Percentiles rank a stretch among this genome's conserved stretches.
These are phyloP conservation scores for Dimargaris cristalligena DNA, from an alignment of 192 early-diverging fungal genomes.

Conservation along the genomic window DNA sequence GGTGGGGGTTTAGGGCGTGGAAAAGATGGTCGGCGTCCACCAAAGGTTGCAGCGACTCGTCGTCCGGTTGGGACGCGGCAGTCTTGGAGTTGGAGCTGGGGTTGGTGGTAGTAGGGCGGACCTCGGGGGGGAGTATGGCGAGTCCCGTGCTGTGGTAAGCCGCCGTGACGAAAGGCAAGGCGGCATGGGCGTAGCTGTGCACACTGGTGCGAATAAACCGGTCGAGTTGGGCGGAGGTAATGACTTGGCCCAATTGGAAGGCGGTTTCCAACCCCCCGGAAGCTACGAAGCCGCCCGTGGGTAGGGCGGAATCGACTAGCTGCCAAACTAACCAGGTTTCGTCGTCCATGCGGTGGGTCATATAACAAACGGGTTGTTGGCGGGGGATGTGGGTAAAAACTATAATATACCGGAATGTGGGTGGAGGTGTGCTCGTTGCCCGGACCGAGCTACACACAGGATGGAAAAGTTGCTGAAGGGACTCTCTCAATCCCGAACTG, in stretches of 20 bases:
- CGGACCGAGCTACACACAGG: too few species aligned
- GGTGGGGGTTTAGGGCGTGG: conserved; percentile 16
- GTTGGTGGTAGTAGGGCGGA: neutral
- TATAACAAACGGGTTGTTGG: too few species aligned
- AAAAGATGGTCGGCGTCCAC: conserved; percentile 10
- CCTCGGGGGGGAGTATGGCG: neutral
- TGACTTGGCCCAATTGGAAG: conserved; percentile 45
- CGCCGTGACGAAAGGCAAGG: conserved; percentile 46
- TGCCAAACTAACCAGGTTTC: conserved; percentile 64
- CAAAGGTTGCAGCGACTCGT: conserved; percentile 13
- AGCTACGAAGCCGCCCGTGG: conserved; percentile 89
- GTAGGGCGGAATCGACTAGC: conserved; percentile 82
- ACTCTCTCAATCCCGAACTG: too few species aligned
- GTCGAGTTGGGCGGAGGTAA: conserved; percentile 16
- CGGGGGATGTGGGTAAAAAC: too few species aligned
- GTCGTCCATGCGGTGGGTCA: too few species aligned
- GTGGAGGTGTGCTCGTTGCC: too few species aligned
- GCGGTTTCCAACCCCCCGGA: conserved; percentile 82
- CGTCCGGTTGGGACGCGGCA: conserved; percentile 1
- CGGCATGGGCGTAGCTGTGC: conserved; percentile 48
- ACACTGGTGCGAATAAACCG: conserved; percentile 40
- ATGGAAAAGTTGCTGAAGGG: too few species aligned
- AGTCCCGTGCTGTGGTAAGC: conserved; percentile 9
- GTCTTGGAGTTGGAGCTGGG: neutral
- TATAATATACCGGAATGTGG: too few species aligned